Base-by-base conservation (phyloP, 768 basidiomycete genomes). In the Mycena olivaceomarginata region DNA sequence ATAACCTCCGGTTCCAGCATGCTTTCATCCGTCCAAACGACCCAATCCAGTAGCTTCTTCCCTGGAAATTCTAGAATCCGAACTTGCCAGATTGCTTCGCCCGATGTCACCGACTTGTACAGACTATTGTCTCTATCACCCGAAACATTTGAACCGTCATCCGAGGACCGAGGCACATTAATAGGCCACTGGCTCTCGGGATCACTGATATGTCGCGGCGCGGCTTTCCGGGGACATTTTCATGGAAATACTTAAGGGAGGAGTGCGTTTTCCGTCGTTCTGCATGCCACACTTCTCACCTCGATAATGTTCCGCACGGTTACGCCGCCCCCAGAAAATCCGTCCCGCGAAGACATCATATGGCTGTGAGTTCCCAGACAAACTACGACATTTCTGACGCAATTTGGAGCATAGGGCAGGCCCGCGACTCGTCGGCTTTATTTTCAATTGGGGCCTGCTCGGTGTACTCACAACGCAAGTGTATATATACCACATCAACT, bases 401-500 rank as follows among this genome's bases (percentile, higher is more conserved):
- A 57, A 11, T 39, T 53, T 18, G 16, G 31, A 16, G 2, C 39
- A 12, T 53, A 81, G 79, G 18, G 74, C 79, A 6, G 77, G 76
- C 20, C 79, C 80, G 2, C 79, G 77, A 22, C 74, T 81, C 13
- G 0, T 81, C 10, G 80, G 80, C 43, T 48, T 81, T 18, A 10
- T 78, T 13, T 78, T 80, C 65, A 81, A 81, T 68, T 81, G 79
- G 79, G 46, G 66, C 22, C 51, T 81, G 25, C 57, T 81, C 13
- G 80, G 80, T 15, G 73, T 77, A 22, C 77, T 81, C 59, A 80
- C 79, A 13, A 76, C 72, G 2, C 80, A 81, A 60, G 75, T 81
- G 6, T 81, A 80, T 56, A 68, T 81, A 25, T 81, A 81, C 62
- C 65, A 77, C 40, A 37, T 80, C 57, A 74, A 67, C 25, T 81